Conservation (phyloP, 345 rosid species). For the Pelargonium nanum region DNA sequence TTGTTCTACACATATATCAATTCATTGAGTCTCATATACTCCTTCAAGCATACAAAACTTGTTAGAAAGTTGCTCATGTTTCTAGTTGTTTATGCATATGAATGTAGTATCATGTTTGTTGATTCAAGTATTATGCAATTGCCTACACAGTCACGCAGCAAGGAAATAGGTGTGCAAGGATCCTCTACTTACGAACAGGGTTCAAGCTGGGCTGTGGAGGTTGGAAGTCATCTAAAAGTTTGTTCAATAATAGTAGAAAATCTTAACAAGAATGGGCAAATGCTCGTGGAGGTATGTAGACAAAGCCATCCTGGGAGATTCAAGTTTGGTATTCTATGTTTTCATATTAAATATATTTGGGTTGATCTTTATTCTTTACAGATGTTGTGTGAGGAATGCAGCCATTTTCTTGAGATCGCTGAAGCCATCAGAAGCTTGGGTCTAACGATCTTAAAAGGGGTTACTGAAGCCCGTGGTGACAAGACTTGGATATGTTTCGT, state of each 20-base stretch:
- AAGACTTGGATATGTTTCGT: constrained; percentile 81
- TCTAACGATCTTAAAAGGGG: constrained; percentile 74
- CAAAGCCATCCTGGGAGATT: background rate
- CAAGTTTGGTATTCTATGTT: background rate
- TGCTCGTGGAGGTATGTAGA: constrained; percentile 71
- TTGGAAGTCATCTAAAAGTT: constrained; percentile 85
- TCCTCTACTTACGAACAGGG: constrained; percentile 41
- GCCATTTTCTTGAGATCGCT: constrained; percentile 90
- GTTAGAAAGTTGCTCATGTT: too few species aligned
- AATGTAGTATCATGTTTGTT: too few species aligned
- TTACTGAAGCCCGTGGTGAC: constrained; percentile 65
- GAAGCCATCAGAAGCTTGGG: constrained; percentile 80
- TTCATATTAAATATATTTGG: constrained; percentile 6
- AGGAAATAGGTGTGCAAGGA: constrained; percentile 30
- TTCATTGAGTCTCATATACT: too few species aligned
- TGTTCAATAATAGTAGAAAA: constrained; percentile 88
- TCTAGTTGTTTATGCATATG: too few species aligned
- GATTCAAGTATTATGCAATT: constrained; percentile 1
- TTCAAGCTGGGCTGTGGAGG: constrained; percentile 78
- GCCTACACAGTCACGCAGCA: constrained; percentile 52
- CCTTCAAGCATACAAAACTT: too few species aligned
- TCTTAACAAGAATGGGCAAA: constrained; percentile 67
- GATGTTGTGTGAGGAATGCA: constrained; percentile 88
- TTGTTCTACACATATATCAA: too few species aligned
- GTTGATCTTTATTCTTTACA: constrained; percentile 36